Base-by-base conservation (phyloP, 2,329 filamentous ascomycete species). In the Pseudocercospora fuligena region DNA sequence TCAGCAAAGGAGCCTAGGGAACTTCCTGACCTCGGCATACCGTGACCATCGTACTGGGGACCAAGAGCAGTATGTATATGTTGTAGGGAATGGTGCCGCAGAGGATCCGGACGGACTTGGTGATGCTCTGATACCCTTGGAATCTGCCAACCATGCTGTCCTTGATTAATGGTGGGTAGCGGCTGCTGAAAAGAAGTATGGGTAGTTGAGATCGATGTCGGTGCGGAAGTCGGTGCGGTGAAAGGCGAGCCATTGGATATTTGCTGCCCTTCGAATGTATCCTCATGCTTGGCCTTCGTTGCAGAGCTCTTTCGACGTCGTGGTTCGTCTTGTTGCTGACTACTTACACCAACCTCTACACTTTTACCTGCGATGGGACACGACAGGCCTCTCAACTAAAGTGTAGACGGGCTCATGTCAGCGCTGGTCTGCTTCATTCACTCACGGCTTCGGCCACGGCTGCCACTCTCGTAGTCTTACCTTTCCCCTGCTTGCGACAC, bases 401-500 rank as follows among this genome's bases (percentile, higher is more conserved):
- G 25, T 25, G 47, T 21, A 14, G 3, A 25, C 19, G 19, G 9
- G 9, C 2, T 12, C 21, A 51, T 51, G 47, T 51, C 47, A 51
- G 47, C 47, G 12, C 19, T 23, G 21, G 21, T 51, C 47, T 23
- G 25, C 21, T 12, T 9, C 25, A 19, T 43, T 43, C 40, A 16
- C 16, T 19, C 16, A 8, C 40, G 40, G 40, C 40, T 8, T 43
- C 40, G 40, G 21, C 47, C 47, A 27, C 47, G 23, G 47, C 47
- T 16, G 14, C n/a, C 19, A 25, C 47, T 51, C 19, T 51, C 47
- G 25, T 21, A 23, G 6, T 51, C 47, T 51, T 27, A 51, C 47
- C 84, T 98, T 98, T 77, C 94, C 94, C 75, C 94, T 90, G 81
- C 94, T 97, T 64, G 94, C 94, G 66, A 98, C 94, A 60, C 94